Conservation (phyloP, 805 yeast genomes). For the Cyberlindnera japonica region DNA sequence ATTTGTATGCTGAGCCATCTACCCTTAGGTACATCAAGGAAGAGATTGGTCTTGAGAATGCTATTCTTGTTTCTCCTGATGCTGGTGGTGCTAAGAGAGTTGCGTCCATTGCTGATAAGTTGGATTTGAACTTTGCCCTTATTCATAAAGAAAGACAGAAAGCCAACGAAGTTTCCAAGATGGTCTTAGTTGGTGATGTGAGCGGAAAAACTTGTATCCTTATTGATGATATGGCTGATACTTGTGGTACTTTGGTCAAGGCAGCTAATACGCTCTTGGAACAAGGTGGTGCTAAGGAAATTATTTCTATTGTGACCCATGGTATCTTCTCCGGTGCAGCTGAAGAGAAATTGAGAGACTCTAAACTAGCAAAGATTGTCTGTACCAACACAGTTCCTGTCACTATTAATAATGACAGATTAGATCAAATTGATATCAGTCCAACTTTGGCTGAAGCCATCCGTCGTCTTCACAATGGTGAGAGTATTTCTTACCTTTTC, state of each 20-base stretch:
- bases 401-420: slow-evolving; percentile 52
- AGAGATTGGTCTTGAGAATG: slow-evolving; percentile 48
- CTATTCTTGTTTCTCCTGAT: slow-evolving; percentile 91
- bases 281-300: slow-evolving; percentile 80
- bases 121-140: slow-evolving; percentile 90
- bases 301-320: slow-evolving; percentile 92
- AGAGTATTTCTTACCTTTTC: slow-evolving; percentile 84
- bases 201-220: slow-evolving; percentile 74
- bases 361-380: slow-evolving; percentile 67
- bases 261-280: slow-evolving; percentile 85
- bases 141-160: slow-evolving; percentile 94
- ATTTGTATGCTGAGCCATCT: slow-evolving; percentile 91
- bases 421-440: slow-evolving; percentile 80
- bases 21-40: slow-evolving; percentile 78
- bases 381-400: slow-evolving; percentile 95
- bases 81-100: slow-evolving; percentile 99
- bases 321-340: slow-evolving; percentile 91
- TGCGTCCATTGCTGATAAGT: slow-evolving; percentile 86
- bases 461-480: slow-evolving; percentile 94
- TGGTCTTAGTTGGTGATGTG: slow-evolving; percentile 97
- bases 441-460: slow-evolving; percentile 91
- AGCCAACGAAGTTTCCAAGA: slow-evolving; percentile 90
- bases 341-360: slow-evolving; percentile 60
- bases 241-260: slow-evolving; percentile 94
- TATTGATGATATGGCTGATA: slow-evolving; percentile 98